Evolutionary conservation across 192 early-diverging fungal species (phyloP).

Genomic region (Linnemannia hyalina): DNA sequence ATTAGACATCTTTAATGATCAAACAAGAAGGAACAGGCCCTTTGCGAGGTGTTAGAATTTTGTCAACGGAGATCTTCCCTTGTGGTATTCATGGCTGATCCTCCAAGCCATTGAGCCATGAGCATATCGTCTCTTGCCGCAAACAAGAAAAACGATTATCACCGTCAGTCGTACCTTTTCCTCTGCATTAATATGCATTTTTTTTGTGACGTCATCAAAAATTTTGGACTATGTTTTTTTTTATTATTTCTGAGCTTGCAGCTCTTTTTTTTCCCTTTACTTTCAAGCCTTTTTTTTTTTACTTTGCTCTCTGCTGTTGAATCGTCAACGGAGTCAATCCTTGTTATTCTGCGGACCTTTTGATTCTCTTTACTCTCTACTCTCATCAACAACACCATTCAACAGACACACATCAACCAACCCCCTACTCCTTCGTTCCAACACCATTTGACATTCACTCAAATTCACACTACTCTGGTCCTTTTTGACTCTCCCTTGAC

Average conservation of each 20-base stretch:
- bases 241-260: not conserved
- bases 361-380: not conserved
- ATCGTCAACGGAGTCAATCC: not conserved
- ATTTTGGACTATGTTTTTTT: constrained; percentile 13
- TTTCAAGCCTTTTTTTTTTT: not conserved
- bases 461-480: not conserved
- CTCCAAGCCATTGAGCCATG: too few species aligned
- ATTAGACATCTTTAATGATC: too few species aligned
- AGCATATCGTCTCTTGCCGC: too few species aligned
- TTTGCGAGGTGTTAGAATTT: too few species aligned
- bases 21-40: too few species aligned
- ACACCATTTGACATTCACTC: not conserved
- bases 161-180: too few species aligned
- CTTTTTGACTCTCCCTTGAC: not conserved
- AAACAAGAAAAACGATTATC: too few species aligned
- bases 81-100: too few species aligned
- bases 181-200: too few species aligned
- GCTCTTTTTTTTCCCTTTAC: not conserved
- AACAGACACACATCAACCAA: not conserved
- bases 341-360: not conserved
- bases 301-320: not conserved
- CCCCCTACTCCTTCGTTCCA: not conserved
- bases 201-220: not conserved
- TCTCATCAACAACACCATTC: not conserved
- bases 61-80: too few species aligned